These are phyloP conservation scores for Chalara sp. DNA, from an alignment of 2,329 filamentous ascomycete genomes.

Conservation along the genomic window DNA sequence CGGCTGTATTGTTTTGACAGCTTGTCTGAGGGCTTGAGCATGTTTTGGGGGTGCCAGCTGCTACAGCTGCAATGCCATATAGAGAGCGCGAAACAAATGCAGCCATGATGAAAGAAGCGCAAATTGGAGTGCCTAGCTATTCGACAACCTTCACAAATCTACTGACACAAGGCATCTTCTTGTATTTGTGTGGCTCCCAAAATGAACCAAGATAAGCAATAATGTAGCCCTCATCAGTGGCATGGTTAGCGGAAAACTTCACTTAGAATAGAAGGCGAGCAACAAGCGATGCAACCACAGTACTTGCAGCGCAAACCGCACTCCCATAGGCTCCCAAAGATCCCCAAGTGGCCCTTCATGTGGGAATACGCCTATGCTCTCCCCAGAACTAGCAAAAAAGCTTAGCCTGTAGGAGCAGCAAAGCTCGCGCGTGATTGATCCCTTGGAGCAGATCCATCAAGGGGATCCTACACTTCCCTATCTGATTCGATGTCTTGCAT, in stretches of 20 bases:
- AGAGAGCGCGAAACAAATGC: not conserved
- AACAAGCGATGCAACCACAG: not conserved
- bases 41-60: constrained; percentile 17
- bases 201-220: not conserved
- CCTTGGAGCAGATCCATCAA: not conserved
- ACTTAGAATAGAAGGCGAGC: not conserved
- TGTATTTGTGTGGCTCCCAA: not conserved
- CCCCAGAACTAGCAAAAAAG: not conserved
- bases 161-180: no score
- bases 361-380: not conserved
- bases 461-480: not conserved
- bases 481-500: not conserved
- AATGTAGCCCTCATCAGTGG: not conserved
- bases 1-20: constrained; percentile 55
- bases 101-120: not conserved
- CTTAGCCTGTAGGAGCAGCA: not conserved
- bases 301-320: not conserved
- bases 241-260: not conserved
- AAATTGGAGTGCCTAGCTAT: not conserved
- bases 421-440: no score
- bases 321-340: not conserved
- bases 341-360: not conserved
- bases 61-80: constrained; percentile 9
- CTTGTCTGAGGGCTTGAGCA: constrained; percentile 19
- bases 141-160: no score